Evolutionary conservation across 306 rosid genomes (phyloP).

Genomic region (Inga leiocalycina): DNA sequence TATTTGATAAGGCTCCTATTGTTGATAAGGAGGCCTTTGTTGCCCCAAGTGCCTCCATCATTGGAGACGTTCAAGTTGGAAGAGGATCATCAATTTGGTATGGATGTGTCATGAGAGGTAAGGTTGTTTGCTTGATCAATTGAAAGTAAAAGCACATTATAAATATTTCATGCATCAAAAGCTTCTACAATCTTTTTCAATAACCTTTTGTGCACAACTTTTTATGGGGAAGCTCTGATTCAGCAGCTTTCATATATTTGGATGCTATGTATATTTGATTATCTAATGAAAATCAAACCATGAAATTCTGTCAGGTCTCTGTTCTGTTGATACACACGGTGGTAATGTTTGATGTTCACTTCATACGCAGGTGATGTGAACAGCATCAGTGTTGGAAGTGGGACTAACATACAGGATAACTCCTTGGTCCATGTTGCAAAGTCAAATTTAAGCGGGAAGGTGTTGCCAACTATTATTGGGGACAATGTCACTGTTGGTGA

Average conservation of each 20-base stretch:
- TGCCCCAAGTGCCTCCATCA: conserved; percentile 91
- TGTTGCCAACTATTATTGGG: conserved; percentile 81
- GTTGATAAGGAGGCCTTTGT: conserved; percentile 47
- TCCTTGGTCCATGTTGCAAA: conserved; percentile 95
- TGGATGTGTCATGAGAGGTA: conserved; percentile 96
- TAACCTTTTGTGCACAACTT: background rate
- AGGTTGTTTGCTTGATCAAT: conserved; percentile 18
- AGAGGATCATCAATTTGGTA: conserved; percentile 92
- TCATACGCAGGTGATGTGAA: conserved; percentile 77
- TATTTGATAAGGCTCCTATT: conserved; percentile 84
- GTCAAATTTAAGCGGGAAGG: conserved; percentile 87
- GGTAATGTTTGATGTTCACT: background rate
- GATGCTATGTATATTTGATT: conserved; percentile 8
- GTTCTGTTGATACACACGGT: background rate
- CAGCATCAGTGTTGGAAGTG: conserved; percentile 83
- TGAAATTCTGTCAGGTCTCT: background rate
- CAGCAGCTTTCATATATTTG: conserved; percentile 22
- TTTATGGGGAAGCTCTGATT: background rate
- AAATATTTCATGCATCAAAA: background rate
- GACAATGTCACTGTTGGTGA: conserved; percentile 90
- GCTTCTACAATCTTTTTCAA: conserved; percentile 6
- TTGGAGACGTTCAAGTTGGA: conserved; percentile 87
- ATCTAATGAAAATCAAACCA: conserved; percentile 11
- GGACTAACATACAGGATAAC: conserved; percentile 95
- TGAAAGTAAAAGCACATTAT: background rate